Evolutionary conservation across 768 basidiomycete genomes (phyloP), one percentile per base, ranked within the genome.

Genomic region (Gymnopilus dilepis): DNA sequence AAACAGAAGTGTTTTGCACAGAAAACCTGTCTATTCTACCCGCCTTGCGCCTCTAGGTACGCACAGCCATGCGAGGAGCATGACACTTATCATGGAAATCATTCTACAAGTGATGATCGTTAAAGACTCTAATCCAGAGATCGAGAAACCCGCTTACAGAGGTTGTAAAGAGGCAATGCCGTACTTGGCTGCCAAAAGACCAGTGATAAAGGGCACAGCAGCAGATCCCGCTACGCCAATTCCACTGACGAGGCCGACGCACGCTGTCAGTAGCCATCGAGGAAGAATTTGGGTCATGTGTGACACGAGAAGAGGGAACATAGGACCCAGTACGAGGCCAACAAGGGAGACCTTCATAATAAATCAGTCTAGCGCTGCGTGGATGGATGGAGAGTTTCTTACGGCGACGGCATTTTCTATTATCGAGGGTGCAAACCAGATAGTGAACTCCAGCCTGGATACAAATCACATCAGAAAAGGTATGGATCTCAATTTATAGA

Each of bases 401-500:
- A 68, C 81, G 0, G 86, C 84, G 2, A 91, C 79, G 0, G 84
- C 90, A 63, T 84, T 81, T 8, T 82, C 88, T n/a, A 90, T 79
- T 30, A 92, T 76, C 12, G 84, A 87, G n/a, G 86, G 86, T 0
- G 86, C 82, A 42, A 88, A 78, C 90, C 91, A 93, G 34, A 92
- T 76, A 2, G 88, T 70, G n/a, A 92, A 67, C 67, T 91, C 85
- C 37, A 92, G 78, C 6, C 87, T 87, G 52, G 7, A 19, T n/a
- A 30, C 37, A 4, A 22, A 13, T 17, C 3, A 8, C 1, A 34
- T 13, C 11, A 31, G 15, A 21, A 30, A 21, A 17, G 9, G 24
- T 13, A 7, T 33, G 30, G n/a, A 22, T 37, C 28, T 19, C 15
- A 1, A 48, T 34, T 15, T 24, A 2, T 28, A 12, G 22, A 22